Percentiles rank a stretch among this genome's conserved stretches.
Conservation (phyloP, 305 asterid genomes). For the Fraxinus baroniana region DNA sequence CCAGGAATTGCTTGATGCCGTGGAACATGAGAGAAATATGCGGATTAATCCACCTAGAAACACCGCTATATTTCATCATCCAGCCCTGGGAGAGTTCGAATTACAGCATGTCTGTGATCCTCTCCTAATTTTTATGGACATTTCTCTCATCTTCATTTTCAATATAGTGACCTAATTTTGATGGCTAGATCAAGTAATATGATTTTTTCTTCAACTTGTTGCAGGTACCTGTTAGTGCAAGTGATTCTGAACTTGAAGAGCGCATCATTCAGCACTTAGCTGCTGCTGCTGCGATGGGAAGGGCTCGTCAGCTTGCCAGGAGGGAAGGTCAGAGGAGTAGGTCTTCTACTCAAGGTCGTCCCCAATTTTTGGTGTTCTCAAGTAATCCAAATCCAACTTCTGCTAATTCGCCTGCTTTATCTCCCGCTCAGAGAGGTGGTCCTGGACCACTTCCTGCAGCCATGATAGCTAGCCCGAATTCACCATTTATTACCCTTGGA, state of each 20-base stretch:
- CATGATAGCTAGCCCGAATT: slow-evolving; percentile 41
- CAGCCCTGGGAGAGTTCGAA: slow-evolving; percentile 56
- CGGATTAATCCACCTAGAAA: slow-evolving; percentile 57
- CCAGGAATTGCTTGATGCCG: slow-evolving; percentile 61
- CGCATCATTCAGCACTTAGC: slow-evolving; percentile 94
- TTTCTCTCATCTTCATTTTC: background rate
- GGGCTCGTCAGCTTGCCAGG: slow-evolving; percentile 84
- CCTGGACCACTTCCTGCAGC: slow-evolving; percentile 40
- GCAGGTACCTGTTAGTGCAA: slow-evolving; percentile 82
- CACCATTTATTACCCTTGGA: slow-evolving; percentile 48
- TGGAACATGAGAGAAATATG: slow-evolving; percentile 52
- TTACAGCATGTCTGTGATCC: slow-evolving; percentile 46
- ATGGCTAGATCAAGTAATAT: background rate
- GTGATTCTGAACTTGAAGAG: slow-evolving; percentile 90
- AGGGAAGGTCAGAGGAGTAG: slow-evolving; percentile 76
- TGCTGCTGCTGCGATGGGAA: slow-evolving; percentile 97
- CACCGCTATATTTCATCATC: slow-evolving; percentile 56
- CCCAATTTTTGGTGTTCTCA: slow-evolving; percentile 81
- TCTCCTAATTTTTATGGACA: background rate
- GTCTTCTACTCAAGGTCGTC: slow-evolving; percentile 73
- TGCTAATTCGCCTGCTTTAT: slow-evolving; percentile 36
- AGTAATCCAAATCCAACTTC: slow-evolving; percentile 58
- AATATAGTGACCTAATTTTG: background rate
- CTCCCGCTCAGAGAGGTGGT: slow-evolving; percentile 41
- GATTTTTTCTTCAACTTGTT: slow-evolving; percentile 8